These are phyloP conservation scores for Sarocladium kiliense DNA, from an alignment of 2,329 filamentous ascomycete species.

Conservation along the genomic window DNA sequence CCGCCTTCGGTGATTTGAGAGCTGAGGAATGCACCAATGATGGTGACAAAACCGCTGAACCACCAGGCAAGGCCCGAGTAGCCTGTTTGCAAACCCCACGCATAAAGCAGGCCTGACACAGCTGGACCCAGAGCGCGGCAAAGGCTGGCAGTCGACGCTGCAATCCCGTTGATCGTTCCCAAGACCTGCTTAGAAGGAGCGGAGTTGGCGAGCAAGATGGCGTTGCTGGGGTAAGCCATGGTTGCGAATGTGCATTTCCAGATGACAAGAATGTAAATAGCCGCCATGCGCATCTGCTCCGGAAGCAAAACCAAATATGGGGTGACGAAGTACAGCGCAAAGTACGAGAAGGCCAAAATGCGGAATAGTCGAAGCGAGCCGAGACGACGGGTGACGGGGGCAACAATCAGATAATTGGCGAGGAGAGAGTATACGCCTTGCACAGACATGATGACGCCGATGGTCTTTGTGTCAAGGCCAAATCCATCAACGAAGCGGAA, in stretches of 20 bases:
- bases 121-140: conserved; percentile 86
- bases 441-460: conserved; percentile 81
- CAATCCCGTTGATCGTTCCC: conserved; percentile 88
- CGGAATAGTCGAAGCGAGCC: conserved; percentile 80
- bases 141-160: conserved; percentile 84
- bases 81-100: conserved; percentile 70
- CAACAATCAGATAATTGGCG: conserved; percentile 79
- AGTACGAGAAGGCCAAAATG: conserved; percentile 76
- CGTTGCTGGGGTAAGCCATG: conserved; percentile 84
- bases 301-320: conserved; percentile 88
- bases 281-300: conserved; percentile 61
- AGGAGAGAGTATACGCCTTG: conserved; percentile 89
- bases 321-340: conserved; percentile 78
- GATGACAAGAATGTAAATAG: conserved; percentile 72
- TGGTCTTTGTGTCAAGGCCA: conserved; percentile 73
- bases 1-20: conserved; percentile 67
- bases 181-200: conserved; percentile 79
- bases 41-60: conserved; percentile 73
- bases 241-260: conserved; percentile 93
- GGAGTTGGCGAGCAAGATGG: conserved; percentile 84
- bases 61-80: conserved; percentile 93
- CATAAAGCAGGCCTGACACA: conserved; percentile 79
- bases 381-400: conserved; percentile 66
- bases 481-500: conserved; percentile 90
- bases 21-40: conserved; percentile 69